phyloP scores from a whole-genome alignment of 768 basidiomycete genomes.

The Tulasnella sp. region DNA sequence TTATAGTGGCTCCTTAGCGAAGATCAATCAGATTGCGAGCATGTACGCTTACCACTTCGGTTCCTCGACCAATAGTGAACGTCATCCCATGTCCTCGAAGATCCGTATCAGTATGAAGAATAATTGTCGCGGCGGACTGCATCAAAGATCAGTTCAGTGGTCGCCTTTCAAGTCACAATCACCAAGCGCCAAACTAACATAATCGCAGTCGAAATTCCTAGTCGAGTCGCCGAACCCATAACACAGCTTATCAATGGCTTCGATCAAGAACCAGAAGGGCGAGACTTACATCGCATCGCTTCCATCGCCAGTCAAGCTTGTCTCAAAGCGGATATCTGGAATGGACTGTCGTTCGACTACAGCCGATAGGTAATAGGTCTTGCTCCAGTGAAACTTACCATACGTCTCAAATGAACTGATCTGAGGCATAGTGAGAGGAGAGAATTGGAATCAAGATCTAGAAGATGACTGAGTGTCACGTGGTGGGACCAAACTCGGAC shows the following conservation, averaged over 20 bases:
- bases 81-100: slow-evolving; percentile 22
- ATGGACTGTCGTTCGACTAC: not conserved
- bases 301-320: slow-evolving; percentile 31
- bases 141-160: slow-evolving; percentile 20
- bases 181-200: slow-evolving; percentile 28
- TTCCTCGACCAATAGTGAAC: slow-evolving; percentile 31
- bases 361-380: not conserved
- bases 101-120: slow-evolving; percentile 39
- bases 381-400: slow-evolving; percentile 3
- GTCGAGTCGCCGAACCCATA: not conserved
- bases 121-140: slow-evolving; percentile 73
- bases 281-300: slow-evolving; percentile 29
- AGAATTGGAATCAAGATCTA: too few species aligned
- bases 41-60: slow-evolving; percentile 34
- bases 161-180: slow-evolving; percentile 27
- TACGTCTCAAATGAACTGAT: slow-evolving; percentile 16
- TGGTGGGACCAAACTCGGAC: too few species aligned
- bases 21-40: not conserved
- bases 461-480: too few species aligned
- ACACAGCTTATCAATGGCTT: not conserved
- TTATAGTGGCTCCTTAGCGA: not conserved
- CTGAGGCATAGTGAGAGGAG: slow-evolving; percentile 7
- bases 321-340: slow-evolving; percentile 28
- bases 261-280: not conserved
- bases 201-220: slow-evolving; percentile 33